Evolutionary conservation across 1,139 yeast species (phyloP), one percentile per base, ranked within the genome.

Genomic region (Taphrina communis): DNA sequence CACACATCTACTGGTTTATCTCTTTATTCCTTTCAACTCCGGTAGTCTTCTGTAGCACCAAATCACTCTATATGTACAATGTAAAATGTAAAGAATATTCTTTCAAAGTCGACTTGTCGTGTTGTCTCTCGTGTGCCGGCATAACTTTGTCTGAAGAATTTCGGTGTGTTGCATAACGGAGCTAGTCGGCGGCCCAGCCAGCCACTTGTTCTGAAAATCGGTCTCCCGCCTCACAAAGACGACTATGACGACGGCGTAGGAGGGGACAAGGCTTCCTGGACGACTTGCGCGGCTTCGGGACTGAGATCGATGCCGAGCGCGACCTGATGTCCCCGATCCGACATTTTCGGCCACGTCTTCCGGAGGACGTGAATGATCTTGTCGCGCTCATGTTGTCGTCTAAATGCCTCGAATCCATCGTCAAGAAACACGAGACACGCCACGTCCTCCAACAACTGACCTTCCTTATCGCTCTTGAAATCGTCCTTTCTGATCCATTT

Each of bases 321-420:
- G 35, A 53, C 55, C 14, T 35, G 21, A 14, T 63, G 67, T 35
- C 67, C 67, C n/a, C 39, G 53, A 6, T 11, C 50, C 25, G 55
- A 42, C 67, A 63, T 63, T 41, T 63, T 63, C 36, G 55, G 55
- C 67, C 67, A 63, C 46, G 67, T 63, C 56, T 55, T 53, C 14
- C 35, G 44, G 25, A 63, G 61, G 31, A 63, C 44, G 36, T 44
- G 44, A 19, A 63, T 36, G 5, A 63, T 53, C 48, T 63, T 63
- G 38, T 14, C 56, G 31, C 55, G 60, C 19, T 55, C 56, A 48
- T 63, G 67, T 50, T 35, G 46, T n/a, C 12, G 17, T 11, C 38
- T 11, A 9, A 63, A 63, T 4, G 25, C 38, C 21, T 35, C 67
- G 48, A 63, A 63, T 38, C 44, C 41, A 25, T 44, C 44, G 36